These are phyloP conservation scores for Anisodus tanguticus DNA, from an alignment of 257 asterid species.

Conservation along the genomic window DNA sequence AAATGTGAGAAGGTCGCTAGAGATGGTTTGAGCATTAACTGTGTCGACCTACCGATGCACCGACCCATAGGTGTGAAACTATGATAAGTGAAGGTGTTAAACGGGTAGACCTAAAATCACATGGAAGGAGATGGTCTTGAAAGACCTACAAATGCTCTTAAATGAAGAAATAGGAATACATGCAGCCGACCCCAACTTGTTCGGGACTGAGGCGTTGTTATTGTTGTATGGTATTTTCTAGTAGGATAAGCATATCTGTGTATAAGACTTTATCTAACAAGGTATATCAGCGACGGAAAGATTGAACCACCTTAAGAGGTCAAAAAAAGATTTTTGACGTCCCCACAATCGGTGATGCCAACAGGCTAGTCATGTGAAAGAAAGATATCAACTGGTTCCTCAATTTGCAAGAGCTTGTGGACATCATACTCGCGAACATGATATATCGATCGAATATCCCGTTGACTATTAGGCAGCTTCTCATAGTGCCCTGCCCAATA, in stretches of 20 bases:
- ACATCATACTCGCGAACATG: slow-evolving; percentile 96
- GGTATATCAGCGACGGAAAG: neutral
- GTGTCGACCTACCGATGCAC: too few species aligned
- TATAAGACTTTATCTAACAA: neutral
- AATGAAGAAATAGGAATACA: neutral
- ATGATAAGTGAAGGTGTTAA: too few species aligned
- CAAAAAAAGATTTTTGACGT: slow-evolving; percentile 71
- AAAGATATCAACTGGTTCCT: slow-evolving; percentile 91
- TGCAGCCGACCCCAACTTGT: neutral
- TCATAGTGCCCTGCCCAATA: slow-evolving; percentile 80
- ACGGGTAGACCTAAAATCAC: too few species aligned
- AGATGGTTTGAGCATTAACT: too few species aligned
- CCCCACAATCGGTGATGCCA: slow-evolving; percentile 79
- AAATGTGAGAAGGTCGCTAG: too few species aligned
- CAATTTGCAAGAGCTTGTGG: slow-evolving; percentile 87
- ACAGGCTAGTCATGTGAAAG: slow-evolving; percentile 98
- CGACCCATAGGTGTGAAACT: too few species aligned
- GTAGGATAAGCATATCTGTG: neutral
- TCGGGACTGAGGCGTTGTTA: neutral
- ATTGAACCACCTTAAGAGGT: slow-evolving; percentile 30
- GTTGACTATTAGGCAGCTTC: slow-evolving; percentile 75
- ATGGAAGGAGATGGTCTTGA: too few species aligned
- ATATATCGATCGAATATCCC: slow-evolving; percentile 83
- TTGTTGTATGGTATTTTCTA: slow-evolving; percentile 11
- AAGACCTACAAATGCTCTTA: neutral